Conservation (phyloP, 208 protist species). For the Jaenimonas drosophilae region DNA sequence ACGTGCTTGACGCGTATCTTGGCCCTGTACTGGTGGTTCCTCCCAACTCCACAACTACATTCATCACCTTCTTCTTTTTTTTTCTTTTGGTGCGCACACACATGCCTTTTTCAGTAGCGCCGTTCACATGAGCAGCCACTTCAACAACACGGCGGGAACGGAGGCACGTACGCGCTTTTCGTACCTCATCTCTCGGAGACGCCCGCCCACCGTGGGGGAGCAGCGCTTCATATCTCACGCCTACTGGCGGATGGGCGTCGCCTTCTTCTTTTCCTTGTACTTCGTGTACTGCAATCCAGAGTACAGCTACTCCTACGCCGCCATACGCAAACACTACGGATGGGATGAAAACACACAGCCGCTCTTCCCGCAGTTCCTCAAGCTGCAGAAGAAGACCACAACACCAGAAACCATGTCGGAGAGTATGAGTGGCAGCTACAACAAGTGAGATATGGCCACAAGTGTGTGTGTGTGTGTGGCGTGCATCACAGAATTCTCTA, state of each 20-base stretch:
- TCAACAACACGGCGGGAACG: slow-evolving; percentile 19
- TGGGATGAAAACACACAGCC: slow-evolving; percentile 19
- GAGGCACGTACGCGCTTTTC: slow-evolving; percentile 25
- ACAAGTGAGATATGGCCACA: neutral
- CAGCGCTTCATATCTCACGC: slow-evolving; percentile 46
- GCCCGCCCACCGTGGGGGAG: slow-evolving; percentile 27
- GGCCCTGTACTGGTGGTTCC: too few relatives aligned
- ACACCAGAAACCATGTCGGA: neutral
- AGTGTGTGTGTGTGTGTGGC: too few relatives aligned
- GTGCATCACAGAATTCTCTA: too few relatives aligned
- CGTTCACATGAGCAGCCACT: slow-evolving; percentile 55
- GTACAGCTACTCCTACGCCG: slow-evolving; percentile 55
- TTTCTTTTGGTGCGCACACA: slow-evolving; percentile 1
- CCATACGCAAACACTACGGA: slow-evolving; percentile 28
- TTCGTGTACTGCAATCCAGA: slow-evolving; percentile 88
- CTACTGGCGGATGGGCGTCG: slow-evolving; percentile 17
- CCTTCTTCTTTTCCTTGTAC: slow-evolving; percentile 35
- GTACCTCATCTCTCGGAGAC: slow-evolving; percentile 45
- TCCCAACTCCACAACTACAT: neutral
- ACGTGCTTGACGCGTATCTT: too few relatives aligned
- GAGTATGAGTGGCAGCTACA: neutral
- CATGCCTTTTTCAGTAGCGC: neutral
- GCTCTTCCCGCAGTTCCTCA: slow-evolving; percentile 56
- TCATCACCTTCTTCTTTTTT: slow-evolving; percentile 1
- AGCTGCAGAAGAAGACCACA: slow-evolving; percentile 11